Percentiles rank a stretch among this genome's conserved stretches.
phyloP scores from a whole-genome alignment of 192 early-diverging fungal species.

The Pilobolus umbonatus region DNA sequence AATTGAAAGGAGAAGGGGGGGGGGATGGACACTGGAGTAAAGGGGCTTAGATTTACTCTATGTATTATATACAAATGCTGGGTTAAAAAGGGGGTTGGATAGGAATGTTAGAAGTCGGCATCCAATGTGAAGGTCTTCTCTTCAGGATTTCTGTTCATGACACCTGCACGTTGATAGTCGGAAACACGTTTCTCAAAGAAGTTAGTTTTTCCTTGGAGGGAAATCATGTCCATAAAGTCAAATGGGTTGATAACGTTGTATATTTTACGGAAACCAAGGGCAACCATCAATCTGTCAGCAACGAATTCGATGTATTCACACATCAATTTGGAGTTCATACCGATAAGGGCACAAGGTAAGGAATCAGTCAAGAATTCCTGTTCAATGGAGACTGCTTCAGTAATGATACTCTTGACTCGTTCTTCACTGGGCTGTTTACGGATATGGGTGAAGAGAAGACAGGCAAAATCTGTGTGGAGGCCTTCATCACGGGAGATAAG shows the following conservation, averaged over 20 bases:
- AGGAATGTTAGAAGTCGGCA: conserved; percentile 81
- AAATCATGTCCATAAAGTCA: conserved; percentile 99
- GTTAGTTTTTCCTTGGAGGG: conserved; percentile 97
- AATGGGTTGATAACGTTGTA: conserved; percentile 91
- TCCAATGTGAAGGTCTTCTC: conserved; percentile 74
- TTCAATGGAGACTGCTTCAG: conserved; percentile 89
- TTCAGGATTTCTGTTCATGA: conserved; percentile 65
- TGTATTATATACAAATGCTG: no score
- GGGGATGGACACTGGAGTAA: no score
- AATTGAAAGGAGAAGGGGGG: no score
- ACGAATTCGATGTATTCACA: conserved; percentile 98
- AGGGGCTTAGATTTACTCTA: no score
- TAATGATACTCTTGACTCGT: conserved; percentile 65
- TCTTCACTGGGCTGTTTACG: conserved; percentile 65
- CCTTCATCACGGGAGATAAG: conserved; percentile 97
- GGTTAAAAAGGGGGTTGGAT: no score
- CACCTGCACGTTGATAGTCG: conserved; percentile 92
- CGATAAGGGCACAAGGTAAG: conserved; percentile 88
- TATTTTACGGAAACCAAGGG: conserved; percentile 79
- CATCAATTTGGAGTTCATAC: conserved; percentile 95
- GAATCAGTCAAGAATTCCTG: conserved; percentile 95
- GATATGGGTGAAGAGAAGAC: conserved; percentile 84
- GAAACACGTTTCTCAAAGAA: conserved; percentile 98
- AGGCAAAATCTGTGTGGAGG: conserved; percentile 96
- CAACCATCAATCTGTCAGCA: conserved; percentile 89